Evolutionary conservation across 2,329 filamentous ascomycete species (phyloP).

Genomic region (Didymosphaeria variabile): DNA sequence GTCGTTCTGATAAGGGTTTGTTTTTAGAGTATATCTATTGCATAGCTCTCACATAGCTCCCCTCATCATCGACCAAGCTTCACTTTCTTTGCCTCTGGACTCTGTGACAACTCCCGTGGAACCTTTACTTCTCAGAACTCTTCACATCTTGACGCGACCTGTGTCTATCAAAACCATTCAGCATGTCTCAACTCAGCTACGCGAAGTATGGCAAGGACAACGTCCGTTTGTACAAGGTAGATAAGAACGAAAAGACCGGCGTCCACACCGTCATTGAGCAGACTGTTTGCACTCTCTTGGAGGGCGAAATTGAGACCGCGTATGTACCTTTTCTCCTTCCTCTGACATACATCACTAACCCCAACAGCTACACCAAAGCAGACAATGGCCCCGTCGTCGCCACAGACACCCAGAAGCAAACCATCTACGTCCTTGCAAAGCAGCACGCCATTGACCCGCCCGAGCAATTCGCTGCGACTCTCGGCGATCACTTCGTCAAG

Average conservation of each 20-base stretch:
- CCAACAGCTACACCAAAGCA: slow-evolving; percentile 80
- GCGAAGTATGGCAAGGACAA: slow-evolving; percentile 96
- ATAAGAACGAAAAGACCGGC: slow-evolving; percentile 78
- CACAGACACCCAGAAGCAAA: slow-evolving; percentile 99
- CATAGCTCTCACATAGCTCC: slow-evolving; percentile 27
- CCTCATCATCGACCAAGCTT: slow-evolving; percentile 26
- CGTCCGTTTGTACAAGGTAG: slow-evolving; percentile 95
- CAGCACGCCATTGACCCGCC: slow-evolving; percentile 91
- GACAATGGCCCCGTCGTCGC: slow-evolving; percentile 96
- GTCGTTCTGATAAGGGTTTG: slow-evolving; percentile 42
- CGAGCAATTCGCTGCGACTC: slow-evolving; percentile 85
- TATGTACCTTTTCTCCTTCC: slow-evolving; percentile 54
- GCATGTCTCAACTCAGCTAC: slow-evolving; percentile 59
- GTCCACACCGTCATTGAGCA: slow-evolving; percentile 91
- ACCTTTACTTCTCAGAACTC: not conserved
- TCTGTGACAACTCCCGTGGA: slow-evolving; percentile 8
- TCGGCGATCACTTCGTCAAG: slow-evolving; percentile 88
- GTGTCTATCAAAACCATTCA: slow-evolving; percentile 18
- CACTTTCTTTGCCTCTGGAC: slow-evolving; percentile 21
- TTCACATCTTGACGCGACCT: not conserved
- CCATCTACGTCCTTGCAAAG: slow-evolving; percentile 87
- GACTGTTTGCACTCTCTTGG: slow-evolving; percentile 90
- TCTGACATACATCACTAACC: slow-evolving; percentile 27
- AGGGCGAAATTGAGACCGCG: slow-evolving; percentile 89
- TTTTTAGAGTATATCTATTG: slow-evolving; percentile 41